phyloP scores from a whole-genome alignment of 441 rosid genomes.

The Syzygium syzygioides region DNA sequence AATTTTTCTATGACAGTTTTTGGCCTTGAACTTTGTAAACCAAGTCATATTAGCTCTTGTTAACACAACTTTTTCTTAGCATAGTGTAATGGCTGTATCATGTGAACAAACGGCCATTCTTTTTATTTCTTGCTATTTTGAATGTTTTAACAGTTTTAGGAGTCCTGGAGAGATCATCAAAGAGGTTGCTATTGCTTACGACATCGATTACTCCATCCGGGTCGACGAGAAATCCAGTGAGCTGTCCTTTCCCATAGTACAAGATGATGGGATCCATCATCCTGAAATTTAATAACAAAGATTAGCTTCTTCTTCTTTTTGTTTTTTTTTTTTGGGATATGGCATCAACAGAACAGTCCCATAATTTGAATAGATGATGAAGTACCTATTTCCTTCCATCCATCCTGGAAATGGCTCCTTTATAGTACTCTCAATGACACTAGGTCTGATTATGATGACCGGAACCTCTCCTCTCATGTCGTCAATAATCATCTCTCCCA shows the following conservation, averaged over 20 bases:
- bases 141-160: neutral
- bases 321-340: too few relatives aligned
- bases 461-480: too few relatives aligned
- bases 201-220: conserved; percentile 91
- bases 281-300: conserved; percentile 24
- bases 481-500: too few relatives aligned
- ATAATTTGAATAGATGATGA: too few relatives aligned
- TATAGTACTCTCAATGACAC: conserved; percentile 85
- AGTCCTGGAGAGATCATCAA: neutral
- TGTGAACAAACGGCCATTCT: neutral
- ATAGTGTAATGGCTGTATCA: neutral
- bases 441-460: conserved; percentile 73
- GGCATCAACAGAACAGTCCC: too few relatives aligned
- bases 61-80: neutral
- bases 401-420: conserved; percentile 94
- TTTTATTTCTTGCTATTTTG: neutral
- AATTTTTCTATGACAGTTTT: too few relatives aligned
- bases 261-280: conserved; percentile 95
- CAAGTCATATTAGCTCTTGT: neutral
- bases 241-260: conserved; percentile 90
- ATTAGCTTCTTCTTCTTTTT: too few relatives aligned
- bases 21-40: neutral
- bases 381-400: too few relatives aligned
- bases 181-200: conserved; percentile 26
- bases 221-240: conserved; percentile 73